Evolutionary conservation across 805 yeast genomes (phyloP), one percentile per base, ranked within the genome.

Genomic region (Wickerhamiella cacticola): DNA sequence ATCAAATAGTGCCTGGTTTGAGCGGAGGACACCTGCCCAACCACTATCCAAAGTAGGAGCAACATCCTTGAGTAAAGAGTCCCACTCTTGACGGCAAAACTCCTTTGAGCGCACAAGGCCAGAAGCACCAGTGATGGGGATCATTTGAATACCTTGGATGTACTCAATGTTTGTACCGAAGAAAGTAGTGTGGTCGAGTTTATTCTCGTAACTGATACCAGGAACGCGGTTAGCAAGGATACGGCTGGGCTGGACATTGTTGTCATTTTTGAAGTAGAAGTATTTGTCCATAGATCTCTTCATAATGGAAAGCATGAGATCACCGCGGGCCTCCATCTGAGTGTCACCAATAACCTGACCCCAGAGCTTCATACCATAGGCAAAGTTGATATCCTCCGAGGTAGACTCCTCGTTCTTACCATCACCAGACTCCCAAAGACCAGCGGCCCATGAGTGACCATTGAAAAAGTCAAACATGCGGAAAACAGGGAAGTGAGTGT

Each of bases 381-480:
- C 77, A 54, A 78, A 79, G 59, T 79, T 78, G 62, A 77, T 76
- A 59, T 82, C 92, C 58, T 83, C 92, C 41, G 83, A 75, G 10
- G 81, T 63, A 15, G 82, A 74, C 59, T 80, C 88, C 60, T 80
- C 82, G 58, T 81, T 80, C 56, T 79, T 78, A 42, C 88, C 88
- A 59, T 79, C 85, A 5, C 74, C 76, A 46, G 75, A 68, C 24
- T 70, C 75, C 58, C 74, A 76, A 39, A 82, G 59, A 7, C 92
- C 89, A 51, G 74, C 73, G 3, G 89, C 88, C 84, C 86, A 82
- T 15, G 84, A 77, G 61, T 82, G 92, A 10, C 92, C 89, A 49
- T 70, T 66, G 64, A 61, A 82, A 75, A 79, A 82, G 61, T 82
- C 88, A 63, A 82, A 82, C 57, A 72, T 69, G 54, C 89, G 71